Evolutionary conservation across 2,329 filamentous ascomycete genomes (phyloP).

Genomic region (Colletotrichum shisoi): DNA sequence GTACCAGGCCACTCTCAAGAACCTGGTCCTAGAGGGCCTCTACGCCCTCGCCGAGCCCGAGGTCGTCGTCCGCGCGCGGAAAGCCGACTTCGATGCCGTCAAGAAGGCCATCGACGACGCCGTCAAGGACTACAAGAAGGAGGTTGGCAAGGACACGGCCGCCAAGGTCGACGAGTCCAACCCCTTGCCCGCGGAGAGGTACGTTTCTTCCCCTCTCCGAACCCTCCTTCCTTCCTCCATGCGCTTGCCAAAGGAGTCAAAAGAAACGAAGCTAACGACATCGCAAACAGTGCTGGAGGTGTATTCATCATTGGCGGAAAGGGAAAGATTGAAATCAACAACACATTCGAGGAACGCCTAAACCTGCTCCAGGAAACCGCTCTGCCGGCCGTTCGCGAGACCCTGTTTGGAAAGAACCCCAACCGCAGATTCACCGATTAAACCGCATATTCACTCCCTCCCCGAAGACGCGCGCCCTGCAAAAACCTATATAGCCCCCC

Average conservation of each 20-base stretch:
- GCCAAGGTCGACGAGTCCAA: slow-evolving; percentile 80
- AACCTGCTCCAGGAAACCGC: slow-evolving; percentile 83
- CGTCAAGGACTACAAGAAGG: slow-evolving; percentile 82
- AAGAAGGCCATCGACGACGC: slow-evolving; percentile 82
- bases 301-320: slow-evolving; percentile 79
- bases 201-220: slow-evolving; percentile 53
- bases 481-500: slow-evolving; percentile 23
- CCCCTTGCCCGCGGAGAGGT: slow-evolving; percentile 83
- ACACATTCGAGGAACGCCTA: slow-evolving; percentile 93
- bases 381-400: slow-evolving; percentile 82
- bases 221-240: too few species aligned
- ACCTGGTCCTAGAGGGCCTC: slow-evolving; percentile 85
- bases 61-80: slow-evolving; percentile 76
- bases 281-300: slow-evolving; percentile 75
- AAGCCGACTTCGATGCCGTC: slow-evolving; percentile 78
- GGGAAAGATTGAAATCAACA: slow-evolving; percentile 98
- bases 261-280: slow-evolving; percentile 12
- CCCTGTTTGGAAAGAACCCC: slow-evolving; percentile 90
- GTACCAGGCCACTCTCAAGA: slow-evolving; percentile 80
- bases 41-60: slow-evolving; percentile 87
- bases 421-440: slow-evolving; percentile 97
- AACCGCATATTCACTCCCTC: slow-evolving; percentile 39
- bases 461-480: slow-evolving; percentile 15
- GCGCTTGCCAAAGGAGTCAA: background rate
- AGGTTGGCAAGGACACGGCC: slow-evolving; percentile 72